Evolutionary conservation across 2,329 filamentous ascomycete genomes (phyloP).

Genomic region (Fusarium sp.): DNA sequence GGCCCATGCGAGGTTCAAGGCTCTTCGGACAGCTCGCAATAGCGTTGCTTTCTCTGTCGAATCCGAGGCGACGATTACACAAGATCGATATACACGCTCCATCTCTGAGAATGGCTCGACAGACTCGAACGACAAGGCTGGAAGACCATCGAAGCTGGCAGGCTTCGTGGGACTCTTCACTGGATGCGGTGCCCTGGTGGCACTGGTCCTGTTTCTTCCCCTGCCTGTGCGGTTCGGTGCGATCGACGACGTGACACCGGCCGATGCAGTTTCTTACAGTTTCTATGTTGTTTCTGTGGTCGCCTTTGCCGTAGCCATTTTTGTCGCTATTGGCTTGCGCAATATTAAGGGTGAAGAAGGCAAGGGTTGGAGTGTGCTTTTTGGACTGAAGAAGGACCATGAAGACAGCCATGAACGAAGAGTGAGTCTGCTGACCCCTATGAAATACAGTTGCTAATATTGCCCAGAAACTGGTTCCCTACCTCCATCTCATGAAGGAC

Average conservation of each 20-base stretch:
- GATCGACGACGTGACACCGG: constrained; percentile 77
- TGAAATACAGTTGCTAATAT: constrained; percentile 20
- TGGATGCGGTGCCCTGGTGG: constrained; percentile 89
- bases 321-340: constrained; percentile 83
- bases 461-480: constrained; percentile 61
- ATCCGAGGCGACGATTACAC: constrained; percentile 82
- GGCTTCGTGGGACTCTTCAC: constrained; percentile 94
- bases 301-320: constrained; percentile 77
- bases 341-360: constrained; percentile 77
- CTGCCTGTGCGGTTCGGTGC: constrained; percentile 84
- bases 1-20: constrained; percentile 48
- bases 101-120: constrained; percentile 46
- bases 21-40: constrained; percentile 60
- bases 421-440: constrained; percentile 39
- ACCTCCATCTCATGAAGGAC: constrained; percentile 70
- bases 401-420: constrained; percentile 38
- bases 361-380: constrained; percentile 76
- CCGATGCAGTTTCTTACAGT: constrained; percentile 81
- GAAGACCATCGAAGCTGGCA: constrained; percentile 74
- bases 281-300: constrained; percentile 88
- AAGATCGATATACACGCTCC: constrained; percentile 64
- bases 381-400: constrained; percentile 55
- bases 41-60: constrained; percentile 76
- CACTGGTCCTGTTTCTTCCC: constrained; percentile 84
- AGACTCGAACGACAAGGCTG: constrained; percentile 45